Base-by-base conservation (phyloP, 257 asterid genomes). In the Penstemon davidsonii region DNA sequence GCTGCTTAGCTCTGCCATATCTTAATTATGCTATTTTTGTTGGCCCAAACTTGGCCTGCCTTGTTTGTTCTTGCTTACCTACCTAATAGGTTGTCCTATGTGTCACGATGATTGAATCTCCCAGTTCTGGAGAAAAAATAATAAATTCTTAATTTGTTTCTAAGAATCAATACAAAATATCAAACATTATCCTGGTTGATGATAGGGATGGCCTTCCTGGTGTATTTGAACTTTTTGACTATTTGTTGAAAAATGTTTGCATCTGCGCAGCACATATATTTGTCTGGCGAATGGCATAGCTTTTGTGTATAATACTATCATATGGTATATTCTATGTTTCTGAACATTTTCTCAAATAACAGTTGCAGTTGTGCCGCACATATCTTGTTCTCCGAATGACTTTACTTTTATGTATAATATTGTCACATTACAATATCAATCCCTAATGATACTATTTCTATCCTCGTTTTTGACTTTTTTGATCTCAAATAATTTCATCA, bases 401-500 rank as follows among this genome's bases (percentile, higher is more conserved):
- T 62, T 56, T 55, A 19, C 49, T 41, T 55, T 47, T 51, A 37
- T 64, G 39, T 36, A 36, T 54, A 9, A 36, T 8, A 43, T 42
- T 39, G 8, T 62, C 60, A 38, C 36, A 54, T 60, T 47, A 15
- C 18, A 12, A 3, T 41, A 64, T 50, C 64, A 38, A 62, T 58
- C 54, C 62, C 15, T 69, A 52, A 38, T 71, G 50, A 47, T 51
- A 7, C 47, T 62, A 25, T 67, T 45, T 42, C 49, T 4, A 71
- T 33, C 18, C 51, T 25, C 55, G 42, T 69, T 67, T 54, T 64
- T 39, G 55, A 71, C 67, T 13, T 67, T 9, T 39, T 54, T 13
- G 52, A 41, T 18, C 44, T 68, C 60, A 33, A 73, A 55, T 57
- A 47, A 64, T 74, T 74, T 51, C 66, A 41, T 67, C 85, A 93